Percentiles rank a stretch among this genome's conserved stretches.
These are phyloP conservation scores for Zymoseptoria crescenta DNA, from an alignment of 2,329 filamentous ascomycete genomes.

Conservation along the genomic window DNA sequence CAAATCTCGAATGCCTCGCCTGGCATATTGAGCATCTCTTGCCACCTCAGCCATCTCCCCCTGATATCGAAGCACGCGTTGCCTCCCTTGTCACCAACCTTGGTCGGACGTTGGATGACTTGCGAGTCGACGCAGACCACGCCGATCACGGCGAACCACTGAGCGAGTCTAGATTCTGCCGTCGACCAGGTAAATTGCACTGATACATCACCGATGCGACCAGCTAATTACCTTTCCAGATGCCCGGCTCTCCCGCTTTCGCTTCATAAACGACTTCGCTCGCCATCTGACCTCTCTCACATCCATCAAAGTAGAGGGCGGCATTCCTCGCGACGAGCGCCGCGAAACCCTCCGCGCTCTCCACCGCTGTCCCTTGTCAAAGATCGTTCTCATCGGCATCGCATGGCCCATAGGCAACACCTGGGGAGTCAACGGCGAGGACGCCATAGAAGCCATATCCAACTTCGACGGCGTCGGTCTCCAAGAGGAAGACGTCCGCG, in stretches of 20 bases:
- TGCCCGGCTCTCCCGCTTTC: conserved; percentile 17
- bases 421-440: conserved; percentile 34
- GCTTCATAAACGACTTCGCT: conserved; percentile 38
- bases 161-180: conserved; percentile 11
- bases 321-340: conserved; percentile 41
- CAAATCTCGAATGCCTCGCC: conserved; percentile 36
- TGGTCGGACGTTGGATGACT: conserved; percentile 32
- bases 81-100: conserved; percentile 33
- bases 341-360: conserved; percentile 39
- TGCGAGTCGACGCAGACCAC: conserved; percentile 35
- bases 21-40: conserved; percentile 44
- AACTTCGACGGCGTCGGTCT: conserved; percentile 21
- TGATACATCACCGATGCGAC: not conserved
- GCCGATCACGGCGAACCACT: conserved; percentile 19
- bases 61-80: conserved; percentile 21
- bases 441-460: conserved; percentile 28
- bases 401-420: conserved; percentile 38
- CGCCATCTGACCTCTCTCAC: conserved; percentile 35
- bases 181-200: not conserved
- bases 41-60: conserved; percentile 21
- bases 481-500: conserved; percentile 4
- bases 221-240: not conserved
- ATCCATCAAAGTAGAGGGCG: conserved; percentile 41
- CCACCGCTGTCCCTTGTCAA: conserved; percentile 35
- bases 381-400: conserved; percentile 40